Conservation (phyloP, 805 yeast species). For the Kuraishia cidri region DNA sequence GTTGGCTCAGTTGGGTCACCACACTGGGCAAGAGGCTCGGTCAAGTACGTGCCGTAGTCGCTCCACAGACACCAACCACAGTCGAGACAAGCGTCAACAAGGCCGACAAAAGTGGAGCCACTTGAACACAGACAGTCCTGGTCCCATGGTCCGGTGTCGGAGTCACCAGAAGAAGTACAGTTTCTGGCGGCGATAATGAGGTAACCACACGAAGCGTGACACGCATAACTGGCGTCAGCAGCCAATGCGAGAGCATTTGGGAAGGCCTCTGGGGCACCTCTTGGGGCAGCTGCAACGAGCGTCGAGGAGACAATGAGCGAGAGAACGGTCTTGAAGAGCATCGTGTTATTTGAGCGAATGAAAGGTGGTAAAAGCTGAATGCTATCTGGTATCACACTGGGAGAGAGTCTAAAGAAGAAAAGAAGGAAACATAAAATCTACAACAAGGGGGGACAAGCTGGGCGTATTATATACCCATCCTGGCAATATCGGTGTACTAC, state of each 20-base stretch:
- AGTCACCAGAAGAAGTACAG: conserved; percentile 12
- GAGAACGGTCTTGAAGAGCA: conserved; percentile 4
- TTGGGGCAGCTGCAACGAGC: conserved; percentile 15
- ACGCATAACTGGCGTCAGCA: conserved; percentile 19
- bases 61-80: conserved; percentile 32
- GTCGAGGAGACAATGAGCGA: conserved; percentile 10
- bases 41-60: conserved; percentile 22
- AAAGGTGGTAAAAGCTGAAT: no score
- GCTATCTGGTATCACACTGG: no score
- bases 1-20: conserved; percentile 23
- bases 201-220: conserved; percentile 26
- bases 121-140: conserved; percentile 20
- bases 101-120: conserved; percentile 14
- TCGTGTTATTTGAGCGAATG: no score
- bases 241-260: conserved; percentile 18
- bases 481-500: no score
- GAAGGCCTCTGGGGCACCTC: conserved; percentile 17
- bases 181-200: conserved; percentile 20
- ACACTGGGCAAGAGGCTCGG: conserved; percentile 22
- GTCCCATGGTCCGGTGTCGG: conserved; percentile 19
- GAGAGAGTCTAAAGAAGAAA: no score
- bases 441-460: no score
- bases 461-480: no score
- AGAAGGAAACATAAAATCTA: no score
- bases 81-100: conserved; percentile 23